Evolutionary conservation across 352 stramenopile species (phyloP), one percentile per base, ranked within the genome.

Genomic region (Pythium oligandrum): DNA sequence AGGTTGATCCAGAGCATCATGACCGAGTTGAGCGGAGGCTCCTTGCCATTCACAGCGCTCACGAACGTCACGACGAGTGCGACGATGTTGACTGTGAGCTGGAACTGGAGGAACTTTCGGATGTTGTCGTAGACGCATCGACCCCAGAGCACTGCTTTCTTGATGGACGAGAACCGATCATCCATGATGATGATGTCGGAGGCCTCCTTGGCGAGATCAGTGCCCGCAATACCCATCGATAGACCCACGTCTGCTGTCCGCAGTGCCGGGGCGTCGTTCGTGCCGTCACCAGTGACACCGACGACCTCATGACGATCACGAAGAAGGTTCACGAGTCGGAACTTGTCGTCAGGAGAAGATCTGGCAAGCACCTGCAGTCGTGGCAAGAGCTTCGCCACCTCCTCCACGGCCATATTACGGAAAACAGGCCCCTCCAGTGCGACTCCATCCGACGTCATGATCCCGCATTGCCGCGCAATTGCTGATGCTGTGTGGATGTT

Each of bases 401-500:
- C 75, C 30, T 87, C 75, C 0, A 61, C 47, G 0, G 71, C 63
- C 81, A 93, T 92, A 32, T 91, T 82, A 36, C 95, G 76, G 68
- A 98, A 98, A 11, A 86, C 78, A 6, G 93, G 90, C 0, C 94
- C 95, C 66, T 97, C 89, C 47, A 98, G 83, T 0, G 90, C 88
- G 17, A 97, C 49, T 3, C 95, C 95, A 40, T 89, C 84, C 48
- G 64, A 61, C 52, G 86, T 93, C 65, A 98, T 88, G 72, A 99
- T 99, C 30, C 96, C 96, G 63, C 96, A 98, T 61, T 99, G 83
- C 38, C 73, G 78, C 2, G 96, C 96, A 73, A 99, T 99, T 0
- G 96, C 95, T 36, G 88, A 88, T 12, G 97, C 97, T 26, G 97
- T 99, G 54, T 98, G 84, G 51, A 99, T 95, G 59, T 99, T 98